These are phyloP conservation scores for Ophiostoma sp. DNA, from an alignment of 2,329 filamentous ascomycete genomes.

Conservation along the genomic window DNA sequence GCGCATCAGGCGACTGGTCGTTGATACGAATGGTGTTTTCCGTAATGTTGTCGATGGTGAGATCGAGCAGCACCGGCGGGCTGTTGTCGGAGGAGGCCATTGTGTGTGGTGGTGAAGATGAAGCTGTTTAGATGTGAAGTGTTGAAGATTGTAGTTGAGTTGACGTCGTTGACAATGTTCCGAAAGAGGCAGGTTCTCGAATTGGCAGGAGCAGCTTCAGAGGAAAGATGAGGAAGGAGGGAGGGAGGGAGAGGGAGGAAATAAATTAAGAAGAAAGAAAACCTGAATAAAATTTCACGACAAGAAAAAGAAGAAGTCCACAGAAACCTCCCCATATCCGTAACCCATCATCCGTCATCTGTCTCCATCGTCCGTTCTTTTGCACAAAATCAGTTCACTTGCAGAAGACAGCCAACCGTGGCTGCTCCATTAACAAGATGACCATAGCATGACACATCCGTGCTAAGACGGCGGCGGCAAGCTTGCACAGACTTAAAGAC, in stretches of 20 bases:
- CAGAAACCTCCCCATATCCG: neutral
- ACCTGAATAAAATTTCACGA: neutral
- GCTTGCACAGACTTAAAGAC: neutral
- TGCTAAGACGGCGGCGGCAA: neutral
- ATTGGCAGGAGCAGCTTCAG: neutral
- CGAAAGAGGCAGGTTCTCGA: neutral
- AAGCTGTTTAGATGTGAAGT: neutral
- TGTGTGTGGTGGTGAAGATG: neutral
- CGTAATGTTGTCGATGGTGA: conserved; percentile 79
- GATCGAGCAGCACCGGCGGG: conserved; percentile 47
- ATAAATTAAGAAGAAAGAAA: neutral
- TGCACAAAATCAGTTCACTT: neutral
- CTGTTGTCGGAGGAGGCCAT: conserved; percentile 20
- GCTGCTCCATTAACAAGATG: conserved; percentile 20
- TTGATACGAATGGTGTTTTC: conserved; percentile 75
- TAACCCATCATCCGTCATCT: neutral
- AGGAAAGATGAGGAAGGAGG: neutral
- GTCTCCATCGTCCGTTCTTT: neutral
- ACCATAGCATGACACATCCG: conserved; percentile 24
- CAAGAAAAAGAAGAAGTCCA: neutral
- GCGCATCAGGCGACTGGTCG: conserved; percentile 63
- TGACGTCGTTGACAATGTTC: neutral
- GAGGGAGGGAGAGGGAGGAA: neutral
- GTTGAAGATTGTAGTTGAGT: neutral
- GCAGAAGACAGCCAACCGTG: conserved; percentile 18